These are phyloP conservation scores for Neurospora crassa DNA, from an alignment of 2,329 filamentous ascomycete species.

Conservation along the genomic window DNA sequence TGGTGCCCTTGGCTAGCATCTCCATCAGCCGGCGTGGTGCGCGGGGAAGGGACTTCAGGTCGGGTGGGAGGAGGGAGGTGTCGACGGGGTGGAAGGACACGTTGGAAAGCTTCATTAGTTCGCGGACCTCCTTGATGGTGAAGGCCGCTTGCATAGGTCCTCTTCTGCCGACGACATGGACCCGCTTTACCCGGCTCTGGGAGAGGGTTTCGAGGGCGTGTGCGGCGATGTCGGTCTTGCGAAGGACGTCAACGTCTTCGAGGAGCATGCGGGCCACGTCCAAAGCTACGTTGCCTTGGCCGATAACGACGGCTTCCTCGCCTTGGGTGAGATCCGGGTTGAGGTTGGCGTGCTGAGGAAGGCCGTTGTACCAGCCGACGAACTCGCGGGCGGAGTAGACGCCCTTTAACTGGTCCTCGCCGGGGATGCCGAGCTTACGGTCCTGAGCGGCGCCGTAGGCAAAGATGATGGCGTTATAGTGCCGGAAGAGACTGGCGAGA, in stretches of 20 bases:
- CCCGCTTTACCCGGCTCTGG: slow-evolving; percentile 64
- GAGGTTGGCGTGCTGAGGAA: slow-evolving; percentile 69
- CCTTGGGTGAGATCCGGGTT: slow-evolving; percentile 64
- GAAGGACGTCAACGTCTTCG: slow-evolving; percentile 61
- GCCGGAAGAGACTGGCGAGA: slow-evolving; percentile 57
- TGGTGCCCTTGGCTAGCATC: slow-evolving; percentile 67
- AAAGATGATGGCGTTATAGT: slow-evolving; percentile 90
- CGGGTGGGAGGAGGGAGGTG: slow-evolving; percentile 53
- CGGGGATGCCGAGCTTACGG: slow-evolving; percentile 65
- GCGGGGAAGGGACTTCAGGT: slow-evolving; percentile 62
- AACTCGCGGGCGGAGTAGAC: slow-evolving; percentile 86
- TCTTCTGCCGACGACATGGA: slow-evolving; percentile 80
- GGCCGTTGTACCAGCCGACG: slow-evolving; percentile 97
- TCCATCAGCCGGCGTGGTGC: slow-evolving; percentile 71
- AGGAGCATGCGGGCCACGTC: slow-evolving; percentile 87
- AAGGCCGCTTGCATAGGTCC: slow-evolving; percentile 86
- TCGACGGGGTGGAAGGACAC: slow-evolving; percentile 66
- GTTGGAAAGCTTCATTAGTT: slow-evolving; percentile 67
- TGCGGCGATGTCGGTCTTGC: slow-evolving; percentile 81
- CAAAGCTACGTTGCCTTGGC: slow-evolving; percentile 91
- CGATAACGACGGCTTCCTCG: slow-evolving; percentile 79
- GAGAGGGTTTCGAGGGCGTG: slow-evolving; percentile 67
- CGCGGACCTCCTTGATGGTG: slow-evolving; percentile 88
- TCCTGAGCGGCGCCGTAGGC: slow-evolving; percentile 88
- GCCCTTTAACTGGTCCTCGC: slow-evolving; percentile 62